Base-by-base conservation (phyloP, 441 rosid genomes). In the Adansonia gregorii region DNA sequence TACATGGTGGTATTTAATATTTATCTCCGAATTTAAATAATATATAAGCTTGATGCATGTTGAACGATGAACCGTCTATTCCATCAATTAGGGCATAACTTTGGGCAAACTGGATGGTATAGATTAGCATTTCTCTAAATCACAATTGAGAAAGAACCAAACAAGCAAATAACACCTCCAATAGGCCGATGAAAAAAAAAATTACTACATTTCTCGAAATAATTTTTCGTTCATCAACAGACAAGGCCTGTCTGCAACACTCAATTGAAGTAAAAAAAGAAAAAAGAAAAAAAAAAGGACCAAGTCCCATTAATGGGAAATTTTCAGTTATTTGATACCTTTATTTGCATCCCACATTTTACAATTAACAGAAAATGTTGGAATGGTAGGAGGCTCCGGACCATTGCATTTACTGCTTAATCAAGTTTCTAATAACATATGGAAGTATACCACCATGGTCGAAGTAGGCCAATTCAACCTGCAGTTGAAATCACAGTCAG, bases 401-500 rank as follows among this genome's bases (percentile, higher is more conserved):
- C 73, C 60, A 46, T 48, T 8, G 31, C 9, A 31, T 35, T 80
- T 79, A 86, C 69, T 85, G 85, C 86, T 88, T 88, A 79, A 67
- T 88, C 83, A 88, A 88, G 88, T 89, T 94, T 75, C 98, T 86
- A 75, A 96, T 92, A 19, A 88, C 98, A 48, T 90, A 94, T 7
- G 97, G 98, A 80, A 94, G 97, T 19, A 96, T 96, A 15, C 98
- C 99, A 72, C 98, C 99, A 45, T 92, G 84, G 74, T 88, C 82
- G 87, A 90, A 94, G 82, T 96, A 94, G 0, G 80, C 97, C 94
- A 96, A 84, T 67, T 96, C 99, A 84, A 96, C 99, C 99, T 95
- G 84, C 77, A 83, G 67, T 61, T 48, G 11, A 8, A 77, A 71
- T 27, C 48, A 31, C 7, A 7, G 12, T 64, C n/a, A 56, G 66